Percentiles rank a stretch among this genome's conserved stretches.
These are phyloP conservation scores for Firmiana major DNA, from an alignment of 345 rosid genomes.

Conservation along the genomic window DNA sequence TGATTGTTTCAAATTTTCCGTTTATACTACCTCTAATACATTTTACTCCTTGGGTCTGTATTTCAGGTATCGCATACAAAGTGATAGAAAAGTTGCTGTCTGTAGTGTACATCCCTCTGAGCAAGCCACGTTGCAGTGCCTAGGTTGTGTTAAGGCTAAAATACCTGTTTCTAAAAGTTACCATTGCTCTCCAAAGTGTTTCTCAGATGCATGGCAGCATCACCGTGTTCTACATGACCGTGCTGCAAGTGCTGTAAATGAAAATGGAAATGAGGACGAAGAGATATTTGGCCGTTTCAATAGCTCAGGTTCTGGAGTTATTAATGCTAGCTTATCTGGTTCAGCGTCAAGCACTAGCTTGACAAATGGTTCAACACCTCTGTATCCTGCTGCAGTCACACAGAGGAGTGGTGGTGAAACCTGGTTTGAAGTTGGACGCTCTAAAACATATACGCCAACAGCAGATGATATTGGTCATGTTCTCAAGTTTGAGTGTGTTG, in stretches of 20 bases:
- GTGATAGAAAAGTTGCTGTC: slow-evolving; percentile 78
- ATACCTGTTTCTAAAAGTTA: slow-evolving; percentile 78
- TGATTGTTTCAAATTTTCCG: not conserved
- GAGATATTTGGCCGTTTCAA: slow-evolving; percentile 81
- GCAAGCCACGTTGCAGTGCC: slow-evolving; percentile 82
- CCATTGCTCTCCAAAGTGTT: slow-evolving; percentile 92
- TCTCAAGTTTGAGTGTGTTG: slow-evolving; percentile 92
- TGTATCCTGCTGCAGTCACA: slow-evolving; percentile 60
- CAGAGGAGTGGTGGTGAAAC: slow-evolving; percentile 90
- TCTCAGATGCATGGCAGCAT: slow-evolving; percentile 98
- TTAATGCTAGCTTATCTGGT: slow-evolving; percentile 51
- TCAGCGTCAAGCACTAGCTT: slow-evolving; percentile 61
- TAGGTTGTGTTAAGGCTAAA: slow-evolving; percentile 87
- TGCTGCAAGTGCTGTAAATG: slow-evolving; percentile 75
- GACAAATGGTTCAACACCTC: slow-evolving; percentile 68
- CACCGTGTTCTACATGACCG: slow-evolving; percentile 94
- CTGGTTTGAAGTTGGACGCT: slow-evolving; percentile 90
- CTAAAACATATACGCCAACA: slow-evolving; percentile 90
- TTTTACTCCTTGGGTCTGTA: slow-evolving; percentile 13
- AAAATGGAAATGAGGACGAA: slow-evolving; percentile 86
- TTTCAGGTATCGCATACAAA: slow-evolving; percentile 87
- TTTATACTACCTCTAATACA: not conserved
- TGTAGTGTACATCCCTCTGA: slow-evolving; percentile 97
- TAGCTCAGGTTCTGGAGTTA: slow-evolving; percentile 70
- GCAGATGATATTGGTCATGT: slow-evolving; percentile 90